Base-by-base conservation (phyloP, 148 eudicot genomes). In the Pouteria glomerata region DNA sequence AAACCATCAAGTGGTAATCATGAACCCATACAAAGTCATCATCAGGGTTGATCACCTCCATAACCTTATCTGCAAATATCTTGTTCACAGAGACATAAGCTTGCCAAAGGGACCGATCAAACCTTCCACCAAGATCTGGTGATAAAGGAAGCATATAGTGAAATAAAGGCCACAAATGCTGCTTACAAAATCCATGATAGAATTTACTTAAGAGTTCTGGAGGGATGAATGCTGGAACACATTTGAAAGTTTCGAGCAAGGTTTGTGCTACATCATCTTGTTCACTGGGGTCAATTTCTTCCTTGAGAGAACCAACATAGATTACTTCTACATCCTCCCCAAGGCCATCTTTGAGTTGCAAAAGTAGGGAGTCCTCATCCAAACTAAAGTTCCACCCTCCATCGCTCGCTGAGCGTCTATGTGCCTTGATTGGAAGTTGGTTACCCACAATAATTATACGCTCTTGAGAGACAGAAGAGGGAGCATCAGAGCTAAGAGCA, bases 131-230 rank as follows among this genome's bases (percentile, higher is more conserved):
- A 58, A 89, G 90, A 68, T 89, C 91, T 0, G 97, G 94, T 24
- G 94, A 91, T 42, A 89, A 63, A 71, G 97, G 97, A 76, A 91
- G 89, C 94, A 91, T 91, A 76, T 91, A 91, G 78, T 91, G 97
- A 78, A 91, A 91, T 72, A 91, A 77, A 68, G 97, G 97, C 93
- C 97, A n/a, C n/a, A n/a, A n/a, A n/a, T n/a, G n/a, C n/a, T n/a
- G n/a, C 81, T 91, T 91, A 74, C 97, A 91, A 59, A 91, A 91
- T 16, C 97, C 91, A 72, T 87, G 97, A 77, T 91, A 91, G 79
- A 81, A 91, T 66, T 85, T 91, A 71, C 74, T 78, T 57, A 87
- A 83, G 29, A 91, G 83, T 16, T 89, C 97, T 2, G 90, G 86
- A 8, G 94, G 94, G 29, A 91, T 81, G 64, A 91, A 91, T 27